phyloP scores from a whole-genome alignment of 306 rosid genomes.

The Fragaria nilgerrensis region DNA sequence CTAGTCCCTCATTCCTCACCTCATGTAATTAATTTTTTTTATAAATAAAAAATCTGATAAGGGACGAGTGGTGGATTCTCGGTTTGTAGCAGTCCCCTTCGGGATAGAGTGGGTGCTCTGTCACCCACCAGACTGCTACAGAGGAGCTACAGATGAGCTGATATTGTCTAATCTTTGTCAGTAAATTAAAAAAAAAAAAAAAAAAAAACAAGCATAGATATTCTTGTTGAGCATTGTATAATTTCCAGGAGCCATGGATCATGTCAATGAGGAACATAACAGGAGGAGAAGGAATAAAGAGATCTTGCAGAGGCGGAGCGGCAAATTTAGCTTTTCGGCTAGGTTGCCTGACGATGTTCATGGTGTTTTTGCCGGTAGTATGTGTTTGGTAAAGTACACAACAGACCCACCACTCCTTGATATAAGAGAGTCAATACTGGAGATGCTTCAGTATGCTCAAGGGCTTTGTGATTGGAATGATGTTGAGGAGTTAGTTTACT shows the following conservation, averaged over 20 bases:
- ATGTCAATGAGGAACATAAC: not conserved
- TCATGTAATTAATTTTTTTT: no score
- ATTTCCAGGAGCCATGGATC: conserved; percentile 27
- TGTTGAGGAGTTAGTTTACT: conserved; percentile 45
- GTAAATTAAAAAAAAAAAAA: no score
- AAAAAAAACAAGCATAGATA: not conserved
- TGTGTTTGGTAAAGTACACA: conserved; percentile 35
- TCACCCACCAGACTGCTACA: no score
- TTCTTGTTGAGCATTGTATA: not conserved
- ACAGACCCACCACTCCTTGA: conserved; percentile 33
- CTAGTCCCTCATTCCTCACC: no score
- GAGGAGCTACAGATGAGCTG: no score
- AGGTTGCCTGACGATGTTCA: conserved; percentile 38
- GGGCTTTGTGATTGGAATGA: conserved; percentile 39
- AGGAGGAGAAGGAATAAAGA: conserved; percentile 1
- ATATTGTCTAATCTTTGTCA: no score
- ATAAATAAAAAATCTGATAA: no score
- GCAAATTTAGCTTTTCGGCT: conserved; percentile 39
- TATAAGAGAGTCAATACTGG: conserved; percentile 34
- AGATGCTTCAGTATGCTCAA: conserved; percentile 24
- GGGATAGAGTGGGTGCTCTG: no score
- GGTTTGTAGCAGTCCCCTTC: no score
- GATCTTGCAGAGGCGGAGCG: conserved; percentile 10
- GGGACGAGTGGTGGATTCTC: no score
- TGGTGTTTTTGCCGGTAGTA: conserved; percentile 34